Evolutionary conservation across 495 filamentous ascomycete species (phyloP), one percentile per base, ranked within the genome.

Genomic region (Sabuloglossum arenarium): DNA sequence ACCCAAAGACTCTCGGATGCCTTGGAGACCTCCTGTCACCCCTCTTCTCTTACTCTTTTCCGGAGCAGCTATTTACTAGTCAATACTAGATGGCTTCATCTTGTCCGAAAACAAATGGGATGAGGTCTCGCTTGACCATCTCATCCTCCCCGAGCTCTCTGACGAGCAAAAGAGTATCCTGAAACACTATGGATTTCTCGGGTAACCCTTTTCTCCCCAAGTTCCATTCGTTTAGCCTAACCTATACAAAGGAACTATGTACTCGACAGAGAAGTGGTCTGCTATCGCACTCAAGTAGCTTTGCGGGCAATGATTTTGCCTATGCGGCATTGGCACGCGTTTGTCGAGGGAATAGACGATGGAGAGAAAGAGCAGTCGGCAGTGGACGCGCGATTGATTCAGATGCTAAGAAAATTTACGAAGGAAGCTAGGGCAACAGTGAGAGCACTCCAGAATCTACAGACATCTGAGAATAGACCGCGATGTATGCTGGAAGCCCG

Each of bases 271-370:
- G 66, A 74, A 14, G 77, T 75, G 0, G 77, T 76, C 28, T 90
- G 85, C 63, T 79, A 82, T 58, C 75, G 85, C 30, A 86, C 85
- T 5, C 75, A 85, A 63, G 77, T 84, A 23, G 85, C 81, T n/a
- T 70, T 81, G 39, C 69, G 79, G 42, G 51, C 75, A 43, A 54
- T 74, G 43, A 66, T 72, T 27, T 27, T 57, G 24, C 50, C 53
- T 19, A 21, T 57, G 16, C 27, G 3, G 12, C n/a, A 56, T 0
- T 54, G 32, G 55, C 32, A 31, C 14, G 11, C 12, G 23, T 56
- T 56, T 34, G 32, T 56, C 12, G 23, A 56, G 19, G 55, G 55
- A n/a, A 24, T n/a, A 24, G 43, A 21, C 12, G 55, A 56, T 54
- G 55, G 55, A 55, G 23, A 25, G n/a, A 21, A 53, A 21, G 39